These are phyloP conservation scores for Russula vinacea DNA, from an alignment of 768 basidiomycete genomes.

Conservation along the genomic window DNA sequence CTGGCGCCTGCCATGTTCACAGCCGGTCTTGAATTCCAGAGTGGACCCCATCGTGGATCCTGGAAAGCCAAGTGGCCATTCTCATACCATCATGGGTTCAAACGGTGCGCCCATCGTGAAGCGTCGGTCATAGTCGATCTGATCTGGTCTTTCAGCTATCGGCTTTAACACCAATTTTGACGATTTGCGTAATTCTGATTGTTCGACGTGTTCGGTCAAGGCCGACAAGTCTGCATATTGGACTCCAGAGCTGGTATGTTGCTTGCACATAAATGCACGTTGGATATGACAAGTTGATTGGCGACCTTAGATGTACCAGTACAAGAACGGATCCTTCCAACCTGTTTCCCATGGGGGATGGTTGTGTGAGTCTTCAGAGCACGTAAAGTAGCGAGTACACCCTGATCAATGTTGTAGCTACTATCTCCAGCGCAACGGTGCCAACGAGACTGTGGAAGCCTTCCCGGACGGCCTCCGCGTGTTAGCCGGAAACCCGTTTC, in stretches of 20 bases:
- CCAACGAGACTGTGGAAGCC: constrained; percentile 11
- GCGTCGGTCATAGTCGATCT: not conserved
- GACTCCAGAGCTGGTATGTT: constrained; percentile 22
- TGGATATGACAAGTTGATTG: not conserved
- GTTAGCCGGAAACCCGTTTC: constrained; percentile 33
- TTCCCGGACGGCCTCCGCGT: constrained; percentile 32
- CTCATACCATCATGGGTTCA: constrained; percentile 26
- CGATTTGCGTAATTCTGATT: constrained; percentile 17
- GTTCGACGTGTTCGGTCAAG: constrained; percentile 26
- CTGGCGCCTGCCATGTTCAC: constrained; percentile 22
- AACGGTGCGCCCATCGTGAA: constrained; percentile 10
- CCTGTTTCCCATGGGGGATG: constrained; percentile 25
- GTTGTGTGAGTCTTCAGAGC: constrained; percentile 19
- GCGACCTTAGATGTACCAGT: constrained; percentile 20
- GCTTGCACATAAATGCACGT: not conserved
- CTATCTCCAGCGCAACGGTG: constrained; percentile 21
- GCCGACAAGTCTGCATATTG: constrained; percentile 28
- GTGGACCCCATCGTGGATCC: constrained; percentile 25
- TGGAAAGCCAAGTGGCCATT: constrained; percentile 16
- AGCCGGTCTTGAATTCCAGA: constrained; percentile 19
- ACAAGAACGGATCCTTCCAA: constrained; percentile 10
- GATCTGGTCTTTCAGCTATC: constrained; percentile 13
- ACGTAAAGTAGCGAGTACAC: not conserved
- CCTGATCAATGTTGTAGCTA: constrained; percentile 17
- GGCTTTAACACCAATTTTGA: constrained; percentile 18